Evolutionary conservation across 1,284 basidiomycete species (phyloP).

Genomic region (Rhodotorula sp.): DNA sequence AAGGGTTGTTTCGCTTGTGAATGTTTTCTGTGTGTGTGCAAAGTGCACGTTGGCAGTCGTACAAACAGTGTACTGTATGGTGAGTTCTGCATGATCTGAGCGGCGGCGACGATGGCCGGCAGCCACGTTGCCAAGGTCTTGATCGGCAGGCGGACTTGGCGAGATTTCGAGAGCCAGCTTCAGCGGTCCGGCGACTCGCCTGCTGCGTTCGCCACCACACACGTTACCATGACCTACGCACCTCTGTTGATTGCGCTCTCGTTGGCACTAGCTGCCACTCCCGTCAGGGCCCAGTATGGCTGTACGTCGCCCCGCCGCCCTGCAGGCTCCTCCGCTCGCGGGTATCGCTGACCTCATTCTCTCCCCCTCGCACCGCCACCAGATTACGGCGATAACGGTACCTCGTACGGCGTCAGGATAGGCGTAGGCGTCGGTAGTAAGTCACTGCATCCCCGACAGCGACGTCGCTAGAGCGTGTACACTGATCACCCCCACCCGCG

Average conservation of each 20-base stretch:
- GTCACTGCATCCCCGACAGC: neutral
- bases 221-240: neutral
- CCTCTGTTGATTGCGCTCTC: slow-evolving; percentile 9
- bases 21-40: too few relatives aligned
- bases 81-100: too few relatives aligned
- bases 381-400: slow-evolving; percentile 6
- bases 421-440: slow-evolving; percentile 29
- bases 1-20: too few relatives aligned
- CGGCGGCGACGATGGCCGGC: too few relatives aligned
- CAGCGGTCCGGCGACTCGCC: neutral
- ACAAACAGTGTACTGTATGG: too few relatives aligned
- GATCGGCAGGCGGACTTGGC: too few relatives aligned
- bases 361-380: neutral
- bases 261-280: slow-evolving; percentile 15
- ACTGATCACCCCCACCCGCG: neutral
- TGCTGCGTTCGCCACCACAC: neutral
- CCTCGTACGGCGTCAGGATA: slow-evolving; percentile 24
- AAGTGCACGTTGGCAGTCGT: too few relatives aligned
- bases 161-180: neutral
- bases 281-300: slow-evolving; percentile 20
- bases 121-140: too few relatives aligned
- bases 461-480: neutral
- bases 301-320: slow-evolving; percentile 2
- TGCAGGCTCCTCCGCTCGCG: neutral
- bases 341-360: neutral